Evolutionary conservation across 2,329 filamentous ascomycete genomes (phyloP).

Genomic region (Xenoacremonium recifei): DNA sequence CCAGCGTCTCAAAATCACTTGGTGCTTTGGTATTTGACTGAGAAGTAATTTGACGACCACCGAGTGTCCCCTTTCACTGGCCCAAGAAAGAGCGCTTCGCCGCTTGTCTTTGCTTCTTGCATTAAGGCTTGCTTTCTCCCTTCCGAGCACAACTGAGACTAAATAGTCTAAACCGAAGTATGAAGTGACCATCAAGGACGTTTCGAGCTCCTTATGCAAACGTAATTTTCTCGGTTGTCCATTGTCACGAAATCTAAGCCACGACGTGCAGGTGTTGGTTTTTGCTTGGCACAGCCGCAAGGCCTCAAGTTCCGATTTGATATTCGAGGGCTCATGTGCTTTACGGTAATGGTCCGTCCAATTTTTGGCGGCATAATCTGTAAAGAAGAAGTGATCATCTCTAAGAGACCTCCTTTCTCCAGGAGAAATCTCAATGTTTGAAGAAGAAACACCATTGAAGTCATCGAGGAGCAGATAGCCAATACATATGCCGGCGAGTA

Average conservation of each 20-base stretch:
- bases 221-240: neutral
- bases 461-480: slow-evolving; percentile 5
- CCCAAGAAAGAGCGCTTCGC: neutral
- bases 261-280: neutral
- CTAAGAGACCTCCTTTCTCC: neutral
- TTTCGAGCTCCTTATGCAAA: neutral
- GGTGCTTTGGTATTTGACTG: no score
- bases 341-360: neutral
- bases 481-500: slow-evolving; percentile 16
- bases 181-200: neutral
- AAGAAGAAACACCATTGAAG: neutral
- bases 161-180: neutral
- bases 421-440: neutral
- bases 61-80: neutral
- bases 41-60: neutral
- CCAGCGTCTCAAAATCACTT: no score
- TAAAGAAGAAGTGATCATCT: neutral
- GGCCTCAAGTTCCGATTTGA: neutral
- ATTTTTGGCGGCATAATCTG: neutral
- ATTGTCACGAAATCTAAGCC: neutral
- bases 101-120: neutral
- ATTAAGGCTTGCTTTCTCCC: neutral
- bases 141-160: neutral
- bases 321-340: neutral
- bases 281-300: neutral